A percentile compares a stretch with the other conserved stretches of the same genome.
phyloP scores from a whole-genome alignment of 768 basidiomycete species.

The Suillus fuscotomentosus region DNA sequence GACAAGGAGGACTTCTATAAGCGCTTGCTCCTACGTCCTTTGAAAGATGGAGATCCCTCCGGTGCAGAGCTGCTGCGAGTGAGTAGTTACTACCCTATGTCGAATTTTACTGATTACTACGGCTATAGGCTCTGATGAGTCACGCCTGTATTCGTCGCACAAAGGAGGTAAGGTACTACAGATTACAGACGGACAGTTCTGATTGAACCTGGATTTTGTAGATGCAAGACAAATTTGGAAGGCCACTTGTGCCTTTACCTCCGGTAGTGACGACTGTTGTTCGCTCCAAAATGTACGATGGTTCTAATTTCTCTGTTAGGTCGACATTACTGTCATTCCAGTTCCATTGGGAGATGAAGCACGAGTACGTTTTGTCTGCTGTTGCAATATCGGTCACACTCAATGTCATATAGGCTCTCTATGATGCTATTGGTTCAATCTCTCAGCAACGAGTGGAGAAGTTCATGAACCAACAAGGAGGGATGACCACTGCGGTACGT shows the following conservation, averaged over 20 bases:
- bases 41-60: conserved; percentile 63
- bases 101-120: conserved; percentile 7
- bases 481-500: conserved; percentile 42
- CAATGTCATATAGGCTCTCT: conserved; percentile 45
- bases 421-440: conserved; percentile 64
- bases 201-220: conserved; percentile 28
- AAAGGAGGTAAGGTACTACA: conserved; percentile 58
- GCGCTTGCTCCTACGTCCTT: conserved; percentile 71
- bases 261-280: conserved; percentile 38
- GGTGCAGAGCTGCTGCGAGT: conserved; percentile 76
- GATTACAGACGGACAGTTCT: neutral
- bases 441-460: conserved; percentile 63
- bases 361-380: conserved; percentile 43
- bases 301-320: conserved; percentile 37
- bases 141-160: conserved; percentile 80
- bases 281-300: neutral
- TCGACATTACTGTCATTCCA: conserved; percentile 74
- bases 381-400: conserved; percentile 1
- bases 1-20: conserved; percentile 85
- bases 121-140: conserved; percentile 65
- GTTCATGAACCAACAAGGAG: conserved; percentile 42
- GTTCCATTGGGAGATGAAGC: conserved; percentile 65
- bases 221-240: conserved; percentile 84
- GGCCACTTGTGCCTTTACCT: conserved; percentile 72
- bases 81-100: conserved; percentile 16